phyloP scores from a whole-genome alignment of 352 stramenopile species.

The Phytophthora pistaciae region DNA sequence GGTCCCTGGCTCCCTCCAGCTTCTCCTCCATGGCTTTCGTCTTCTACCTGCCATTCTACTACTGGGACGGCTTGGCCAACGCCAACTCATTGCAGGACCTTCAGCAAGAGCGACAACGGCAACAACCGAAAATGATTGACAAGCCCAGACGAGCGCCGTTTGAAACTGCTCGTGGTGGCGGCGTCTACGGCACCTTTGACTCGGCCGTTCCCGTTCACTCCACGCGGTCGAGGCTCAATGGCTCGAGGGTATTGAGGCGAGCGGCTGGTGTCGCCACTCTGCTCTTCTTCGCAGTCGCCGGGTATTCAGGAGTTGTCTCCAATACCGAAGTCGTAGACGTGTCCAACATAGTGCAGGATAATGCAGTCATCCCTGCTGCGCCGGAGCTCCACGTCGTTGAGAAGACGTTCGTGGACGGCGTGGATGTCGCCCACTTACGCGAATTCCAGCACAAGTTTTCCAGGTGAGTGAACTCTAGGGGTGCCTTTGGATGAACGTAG shows the following conservation, averaged over 20 bases:
- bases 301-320: constrained; percentile 7
- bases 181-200: constrained; percentile 16
- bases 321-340: constrained; percentile 10
- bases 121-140: constrained; percentile 14
- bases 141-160: constrained; percentile 4
- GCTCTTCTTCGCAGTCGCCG: constrained; percentile 22
- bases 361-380: neutral
- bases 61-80: constrained; percentile 14
- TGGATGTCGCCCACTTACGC: constrained; percentile 33
- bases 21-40: constrained; percentile 5
- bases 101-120: neutral
- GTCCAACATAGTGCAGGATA: neutral
- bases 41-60: constrained; percentile 19
- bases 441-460: constrained; percentile 55
- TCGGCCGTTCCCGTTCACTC: neutral
- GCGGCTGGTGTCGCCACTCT: constrained; percentile 11
- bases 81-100: constrained; percentile 6
- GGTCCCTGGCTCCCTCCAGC: constrained; percentile 14
- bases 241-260: constrained; percentile 6
- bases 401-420: constrained; percentile 26
- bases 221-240: neutral
- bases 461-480: constrained; percentile 6
- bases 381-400: constrained; percentile 12
- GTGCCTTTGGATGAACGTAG: neutral
- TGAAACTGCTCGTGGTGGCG: neutral